These are phyloP conservation scores for Sideroxylon spinosum DNA, from an alignment of 179 eudicot species.

Conservation along the genomic window DNA sequence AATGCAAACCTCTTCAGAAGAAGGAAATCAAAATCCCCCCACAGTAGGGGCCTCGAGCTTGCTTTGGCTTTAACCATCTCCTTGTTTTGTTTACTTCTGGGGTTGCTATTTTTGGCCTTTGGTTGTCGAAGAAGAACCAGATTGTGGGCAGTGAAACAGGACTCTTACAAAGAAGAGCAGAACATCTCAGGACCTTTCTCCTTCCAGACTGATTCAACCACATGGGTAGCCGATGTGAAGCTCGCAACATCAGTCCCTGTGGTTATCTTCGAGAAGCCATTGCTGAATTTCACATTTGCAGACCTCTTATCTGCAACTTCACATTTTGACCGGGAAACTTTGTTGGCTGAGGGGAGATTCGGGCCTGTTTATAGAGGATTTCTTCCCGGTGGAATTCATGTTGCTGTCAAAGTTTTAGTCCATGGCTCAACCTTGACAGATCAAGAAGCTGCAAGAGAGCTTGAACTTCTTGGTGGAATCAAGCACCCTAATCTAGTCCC, in stretches of 20 bases:
- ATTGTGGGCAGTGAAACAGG: slow-evolving; percentile 51
- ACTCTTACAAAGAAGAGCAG: slow-evolving; percentile 36
- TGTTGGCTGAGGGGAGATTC: slow-evolving; percentile 58
- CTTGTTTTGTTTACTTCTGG: slow-evolving; percentile 39
- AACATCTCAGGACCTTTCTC: slow-evolving; percentile 54
- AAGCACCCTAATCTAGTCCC: slow-evolving; percentile 65
- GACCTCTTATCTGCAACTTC: slow-evolving; percentile 62
- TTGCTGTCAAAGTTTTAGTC: slow-evolving; percentile 57
- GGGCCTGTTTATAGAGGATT: slow-evolving; percentile 60
- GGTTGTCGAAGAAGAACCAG: slow-evolving; percentile 41
- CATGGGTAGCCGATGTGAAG: slow-evolving; percentile 72
- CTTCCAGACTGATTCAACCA: slow-evolving; percentile 63
- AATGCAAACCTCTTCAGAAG: slow-evolving; percentile 37
- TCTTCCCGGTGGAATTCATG: slow-evolving; percentile 52
- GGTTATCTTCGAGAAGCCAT: slow-evolving; percentile 58
- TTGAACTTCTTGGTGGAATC: slow-evolving; percentile 52
- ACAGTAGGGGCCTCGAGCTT: slow-evolving; percentile 42
- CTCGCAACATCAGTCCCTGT: slow-evolving; percentile 51
- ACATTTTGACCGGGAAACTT: slow-evolving; percentile 47
- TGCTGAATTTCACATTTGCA: slow-evolving; percentile 57
- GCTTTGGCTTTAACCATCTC: slow-evolving; percentile 40
- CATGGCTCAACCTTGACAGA: slow-evolving; percentile 55
- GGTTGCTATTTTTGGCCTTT: slow-evolving; percentile 44
- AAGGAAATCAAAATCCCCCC: slow-evolving; percentile 18
- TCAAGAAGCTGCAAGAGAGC: slow-evolving; percentile 58